Evolutionary conservation across 495 filamentous ascomycete genomes (phyloP).

Genomic region (Xylaria telfairii): DNA sequence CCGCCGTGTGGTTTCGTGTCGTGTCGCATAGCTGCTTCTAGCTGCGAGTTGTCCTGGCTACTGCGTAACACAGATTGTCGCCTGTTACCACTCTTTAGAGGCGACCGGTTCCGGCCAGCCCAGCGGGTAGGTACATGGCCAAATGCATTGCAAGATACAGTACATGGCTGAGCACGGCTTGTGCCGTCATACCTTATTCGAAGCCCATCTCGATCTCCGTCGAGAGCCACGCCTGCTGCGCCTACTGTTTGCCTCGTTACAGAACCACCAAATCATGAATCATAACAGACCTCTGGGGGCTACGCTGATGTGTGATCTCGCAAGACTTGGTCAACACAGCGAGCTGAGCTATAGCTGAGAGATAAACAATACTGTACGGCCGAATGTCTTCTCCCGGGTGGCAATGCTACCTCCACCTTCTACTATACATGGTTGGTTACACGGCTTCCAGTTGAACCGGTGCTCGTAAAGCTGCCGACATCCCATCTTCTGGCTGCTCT

Average conservation of each 20-base stretch:
- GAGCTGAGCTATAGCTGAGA: background rate
- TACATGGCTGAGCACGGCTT: background rate
- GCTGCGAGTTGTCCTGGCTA: slow-evolving; percentile 12
- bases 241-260: background rate
- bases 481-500: slow-evolving; percentile 6
- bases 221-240: background rate
- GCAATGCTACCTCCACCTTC: background rate
- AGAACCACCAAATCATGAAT: too few relatives aligned
- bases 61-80: slow-evolving; percentile 13
- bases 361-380: background rate
- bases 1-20: slow-evolving; percentile 1
- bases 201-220: slow-evolving; percentile 2
- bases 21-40: slow-evolving; percentile 2
- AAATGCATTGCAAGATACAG: background rate
- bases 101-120: slow-evolving; percentile 17
- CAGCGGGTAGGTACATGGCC: slow-evolving; percentile 14
- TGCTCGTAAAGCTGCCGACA: background rate
- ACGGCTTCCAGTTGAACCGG: slow-evolving; percentile 13
- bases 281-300: background rate
- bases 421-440: background rate
- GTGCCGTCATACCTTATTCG: slow-evolving; percentile 3
- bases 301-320: too few relatives aligned
- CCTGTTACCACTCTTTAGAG: background rate
- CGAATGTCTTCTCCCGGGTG: background rate
- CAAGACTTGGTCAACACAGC: background rate